These are phyloP conservation scores for Backusella macrospora DNA, from an alignment of 192 early-diverging fungal species.

Conservation along the genomic window DNA sequence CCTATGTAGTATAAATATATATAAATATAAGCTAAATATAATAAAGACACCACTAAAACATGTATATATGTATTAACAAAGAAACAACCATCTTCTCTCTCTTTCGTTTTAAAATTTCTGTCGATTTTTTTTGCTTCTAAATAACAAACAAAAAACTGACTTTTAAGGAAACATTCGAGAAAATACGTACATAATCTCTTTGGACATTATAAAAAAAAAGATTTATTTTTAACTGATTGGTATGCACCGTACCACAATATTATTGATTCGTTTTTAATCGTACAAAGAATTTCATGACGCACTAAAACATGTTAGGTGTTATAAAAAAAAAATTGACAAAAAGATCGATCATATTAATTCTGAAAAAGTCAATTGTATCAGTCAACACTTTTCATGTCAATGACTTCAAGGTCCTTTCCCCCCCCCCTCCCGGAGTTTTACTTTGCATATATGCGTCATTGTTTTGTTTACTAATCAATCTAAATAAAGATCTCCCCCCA, in stretches of 20 bases:
- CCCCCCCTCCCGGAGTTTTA: too few relatives aligned
- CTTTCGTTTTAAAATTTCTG: background rate
- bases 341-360: slow-evolving; percentile 7
- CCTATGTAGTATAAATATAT: background rate
- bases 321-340: background rate
- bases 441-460: too few relatives aligned
- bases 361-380: slow-evolving; percentile 1
- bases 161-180: background rate
- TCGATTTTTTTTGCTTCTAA: background rate
- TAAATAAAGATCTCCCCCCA: too few relatives aligned
- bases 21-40: slow-evolving; percentile 6
- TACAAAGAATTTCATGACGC: background rate
- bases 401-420: too few relatives aligned
- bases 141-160: background rate
- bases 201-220: too few relatives aligned
- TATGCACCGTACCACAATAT: background rate
- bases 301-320: background rate
- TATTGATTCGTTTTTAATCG: background rate
- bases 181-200: background rate
- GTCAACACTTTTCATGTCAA: too few relatives aligned
- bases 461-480: too few relatives aligned
- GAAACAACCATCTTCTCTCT: background rate
- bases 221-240: background rate
- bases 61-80: slow-evolving; percentile 14
- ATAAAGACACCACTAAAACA: background rate